Evolutionary conservation across 768 basidiomycete species (phyloP), one percentile per base, ranked within the genome.

Genomic region (Tulasnella sp.): DNA sequence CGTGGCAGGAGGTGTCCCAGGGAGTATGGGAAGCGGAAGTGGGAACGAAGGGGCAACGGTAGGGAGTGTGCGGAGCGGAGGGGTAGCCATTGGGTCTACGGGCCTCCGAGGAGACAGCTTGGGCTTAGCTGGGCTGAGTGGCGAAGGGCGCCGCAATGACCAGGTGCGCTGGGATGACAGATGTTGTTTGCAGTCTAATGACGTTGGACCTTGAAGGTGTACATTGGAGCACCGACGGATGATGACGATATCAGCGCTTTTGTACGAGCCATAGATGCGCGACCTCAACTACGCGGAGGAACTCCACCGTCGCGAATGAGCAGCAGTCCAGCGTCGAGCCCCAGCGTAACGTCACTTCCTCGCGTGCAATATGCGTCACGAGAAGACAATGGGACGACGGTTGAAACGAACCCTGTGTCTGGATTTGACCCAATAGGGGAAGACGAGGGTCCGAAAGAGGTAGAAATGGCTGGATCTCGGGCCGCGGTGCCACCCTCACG

Each of bases 211-310:
- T 14, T 9, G 19, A 27, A 57, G 42, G 8, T 37, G 15, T 57
- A 29, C 27, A 19, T 34, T n/a, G 53, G 25, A 9, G 29, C 40
- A 17, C 27, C 39, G 9, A 58, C 36, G 9, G 57, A 58, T 12
- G 59, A 60, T 27, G 60, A 61, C 41, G 59, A 61, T 21, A 61
- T 61, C 15, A 23, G 27, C 14, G 49, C 37, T 17, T 43, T 61
- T 32, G 58, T 61, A 7, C 41, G 40, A 17, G 59, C 59, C 3
- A 61, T 61, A 19, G 60, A 61, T 6, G 9, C 34, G 2, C 35
- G 59, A 7, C 42, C 60, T 3, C 60, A 58, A 40, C 59, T 61
- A 23, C 45, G 59, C 2, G 60, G 60, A n/a, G 60, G 60, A 12
- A 32, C 42, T 14, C 31, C 32, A 21, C 55, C 55, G 14, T 54